A percentile compares a stretch with the other conserved stretches of the same genome.
Evolutionary conservation across 2,329 filamentous ascomycete genomes (phyloP).

Genomic region (Penicillium sp.): DNA sequence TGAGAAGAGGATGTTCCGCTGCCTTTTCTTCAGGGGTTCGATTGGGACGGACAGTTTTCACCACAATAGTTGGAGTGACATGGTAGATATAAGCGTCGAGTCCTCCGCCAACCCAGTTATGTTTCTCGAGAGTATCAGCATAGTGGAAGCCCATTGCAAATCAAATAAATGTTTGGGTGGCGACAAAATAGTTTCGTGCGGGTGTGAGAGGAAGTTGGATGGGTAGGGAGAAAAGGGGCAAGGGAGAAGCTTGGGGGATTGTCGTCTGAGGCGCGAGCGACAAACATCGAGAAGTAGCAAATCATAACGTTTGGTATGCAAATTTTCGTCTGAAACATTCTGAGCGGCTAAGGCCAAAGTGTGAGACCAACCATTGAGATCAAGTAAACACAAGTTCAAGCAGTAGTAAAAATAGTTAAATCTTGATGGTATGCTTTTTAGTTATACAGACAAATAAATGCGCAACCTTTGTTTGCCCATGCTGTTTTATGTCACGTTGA

Average conservation of each 20-base stretch:
- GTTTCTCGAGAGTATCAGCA: constrained; percentile 2
- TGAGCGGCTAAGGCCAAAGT: no score
- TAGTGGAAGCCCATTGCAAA: constrained; percentile 4
- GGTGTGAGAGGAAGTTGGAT: background rate
- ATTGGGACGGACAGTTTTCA: constrained; percentile 13
- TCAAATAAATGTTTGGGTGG: background rate
- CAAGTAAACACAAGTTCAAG: no score
- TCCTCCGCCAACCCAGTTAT: constrained; percentile 10
- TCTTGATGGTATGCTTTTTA: no score
- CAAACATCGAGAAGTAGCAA: no score
- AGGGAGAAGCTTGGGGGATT: background rate
- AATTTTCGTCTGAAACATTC: no score
- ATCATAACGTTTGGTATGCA: no score
- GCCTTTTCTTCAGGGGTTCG: constrained; percentile 3
- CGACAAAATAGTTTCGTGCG: background rate
- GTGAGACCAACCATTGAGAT: no score
- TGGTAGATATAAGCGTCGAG: constrained; percentile 8
- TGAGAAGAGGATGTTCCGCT: constrained; percentile 2
- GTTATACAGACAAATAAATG: no score
- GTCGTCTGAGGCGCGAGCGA: no score
- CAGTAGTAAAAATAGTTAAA: no score
- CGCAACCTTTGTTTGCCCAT: no score
- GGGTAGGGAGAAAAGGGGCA: background rate
- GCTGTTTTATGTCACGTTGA: no score
- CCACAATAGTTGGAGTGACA: constrained; percentile 15